These are phyloP conservation scores for Pseudoscleropodium purum DNA, from an alignment of 225 moss, liverwort and hornwort species.

Conservation along the genomic window DNA sequence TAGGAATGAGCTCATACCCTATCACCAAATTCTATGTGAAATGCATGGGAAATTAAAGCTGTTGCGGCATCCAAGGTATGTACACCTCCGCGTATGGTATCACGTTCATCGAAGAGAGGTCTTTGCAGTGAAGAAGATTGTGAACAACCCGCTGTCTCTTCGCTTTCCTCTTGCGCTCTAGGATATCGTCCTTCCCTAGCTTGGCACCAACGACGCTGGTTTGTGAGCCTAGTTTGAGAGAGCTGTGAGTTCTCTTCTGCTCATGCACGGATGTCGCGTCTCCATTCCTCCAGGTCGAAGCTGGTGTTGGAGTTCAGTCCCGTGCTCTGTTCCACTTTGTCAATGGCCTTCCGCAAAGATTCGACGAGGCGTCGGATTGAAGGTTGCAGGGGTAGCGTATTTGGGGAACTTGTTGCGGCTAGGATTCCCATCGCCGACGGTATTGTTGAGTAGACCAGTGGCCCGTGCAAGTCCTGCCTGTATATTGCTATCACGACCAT, in stretches of 20 bases:
- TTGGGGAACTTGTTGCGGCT: background rate
- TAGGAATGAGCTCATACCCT: too few relatives aligned
- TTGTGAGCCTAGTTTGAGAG: background rate
- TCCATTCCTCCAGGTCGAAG: slow-evolving; percentile 26
- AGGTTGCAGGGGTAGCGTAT: background rate
- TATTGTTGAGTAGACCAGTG: background rate
- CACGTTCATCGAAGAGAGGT: too few relatives aligned
- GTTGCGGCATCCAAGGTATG: too few relatives aligned
- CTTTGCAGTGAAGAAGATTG: too few relatives aligned
- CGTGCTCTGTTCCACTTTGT: slow-evolving; percentile 9
- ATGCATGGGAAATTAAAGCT: too few relatives aligned
- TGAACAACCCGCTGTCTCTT: too few relatives aligned
- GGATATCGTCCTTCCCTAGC: too few relatives aligned
- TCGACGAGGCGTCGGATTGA: background rate
- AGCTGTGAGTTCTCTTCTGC: slow-evolving; percentile 34
- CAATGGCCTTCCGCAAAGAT: slow-evolving; percentile 8
- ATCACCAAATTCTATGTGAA: too few relatives aligned
- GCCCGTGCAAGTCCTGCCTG: background rate
- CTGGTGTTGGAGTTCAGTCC: background rate
- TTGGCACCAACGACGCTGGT: too few relatives aligned
- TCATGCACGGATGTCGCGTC: slow-evolving; percentile 32
- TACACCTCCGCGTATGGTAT: too few relatives aligned
- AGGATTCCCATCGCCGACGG: background rate
- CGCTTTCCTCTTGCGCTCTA: too few relatives aligned
- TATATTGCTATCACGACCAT: background rate